Evolutionary conservation across 2,329 filamentous ascomycete species (phyloP).

Genomic region (Esteya vermicola): DNA sequence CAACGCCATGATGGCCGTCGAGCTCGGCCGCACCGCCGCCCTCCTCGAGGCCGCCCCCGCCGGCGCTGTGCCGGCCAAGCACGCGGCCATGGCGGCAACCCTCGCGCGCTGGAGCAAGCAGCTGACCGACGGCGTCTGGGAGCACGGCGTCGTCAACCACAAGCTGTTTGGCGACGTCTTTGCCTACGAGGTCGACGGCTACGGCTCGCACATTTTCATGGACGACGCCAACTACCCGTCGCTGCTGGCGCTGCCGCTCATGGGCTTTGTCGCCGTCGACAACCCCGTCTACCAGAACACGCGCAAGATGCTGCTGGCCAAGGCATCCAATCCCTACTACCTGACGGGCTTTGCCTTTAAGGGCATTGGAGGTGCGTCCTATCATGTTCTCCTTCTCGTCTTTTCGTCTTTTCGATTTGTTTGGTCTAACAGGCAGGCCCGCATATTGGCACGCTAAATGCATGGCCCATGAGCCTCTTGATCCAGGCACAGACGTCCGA

Average conservation of each 20-base stretch:
- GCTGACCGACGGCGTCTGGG: slow-evolving; percentile 66
- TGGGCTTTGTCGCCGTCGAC: slow-evolving; percentile 54
- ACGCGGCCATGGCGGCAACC: slow-evolving; percentile 29
- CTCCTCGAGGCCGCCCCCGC: slow-evolving; percentile 35
- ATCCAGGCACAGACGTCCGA: slow-evolving; percentile 83
- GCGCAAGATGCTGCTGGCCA: slow-evolving; percentile 58
- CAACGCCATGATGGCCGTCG: slow-evolving; percentile 91
- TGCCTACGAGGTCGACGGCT: slow-evolving; percentile 79
- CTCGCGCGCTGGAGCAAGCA: slow-evolving; percentile 44
- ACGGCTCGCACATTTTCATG: slow-evolving; percentile 71
- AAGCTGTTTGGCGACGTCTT: slow-evolving; percentile 66
- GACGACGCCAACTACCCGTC: slow-evolving; percentile 83
- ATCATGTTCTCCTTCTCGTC: no score
- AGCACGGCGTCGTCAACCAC: slow-evolving; percentile 69
- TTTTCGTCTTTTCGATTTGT: not conserved
- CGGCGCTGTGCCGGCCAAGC: slow-evolving; percentile 27
- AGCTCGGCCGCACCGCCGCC: slow-evolving; percentile 60
- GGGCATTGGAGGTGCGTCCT: slow-evolving; percentile 68
- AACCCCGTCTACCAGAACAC: slow-evolving; percentile 79
- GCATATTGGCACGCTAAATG: slow-evolving; percentile 71
- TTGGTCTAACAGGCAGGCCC: slow-evolving; percentile 27
- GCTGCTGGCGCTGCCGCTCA: slow-evolving; percentile 60
- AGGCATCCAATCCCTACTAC: slow-evolving; percentile 76
- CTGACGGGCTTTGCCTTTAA: slow-evolving; percentile 62
- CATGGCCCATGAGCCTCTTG: slow-evolving; percentile 93